Base-by-base conservation (phyloP, 768 basidiomycete species). In the Rhizopogon vesiculosus region DNA sequence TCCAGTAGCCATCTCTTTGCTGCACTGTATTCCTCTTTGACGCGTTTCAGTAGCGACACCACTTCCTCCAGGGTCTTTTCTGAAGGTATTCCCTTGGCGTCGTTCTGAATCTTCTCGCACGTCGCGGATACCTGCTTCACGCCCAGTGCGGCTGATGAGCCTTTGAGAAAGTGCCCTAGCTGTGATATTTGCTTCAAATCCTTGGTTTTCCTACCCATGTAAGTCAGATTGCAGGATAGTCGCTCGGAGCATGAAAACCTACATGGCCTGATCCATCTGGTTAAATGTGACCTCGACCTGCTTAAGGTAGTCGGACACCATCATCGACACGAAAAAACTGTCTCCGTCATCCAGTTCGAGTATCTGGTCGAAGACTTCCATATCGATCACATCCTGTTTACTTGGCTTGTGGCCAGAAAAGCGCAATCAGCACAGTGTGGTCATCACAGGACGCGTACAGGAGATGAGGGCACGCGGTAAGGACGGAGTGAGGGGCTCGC, bases 151-250 rank as follows among this genome's bases (percentile, higher is more conserved):
- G 95, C 95, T 12, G 94, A 96, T 2, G 95, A 98, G 45, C 96
- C 96, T 72, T 98, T 99, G 66, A 98, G 84, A 74, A 91, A 99
- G 72, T 99, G 96, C 0, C 95, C 97, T 9, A 89, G 78, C 16
- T 75, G 72, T 2, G 90, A 87, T 16, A 99, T 82, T 54, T 80
- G 67, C 9, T 64, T 61, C 9, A 96, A 80, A 61, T 94, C 80
- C 59, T 84, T 79, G 22, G 63, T 69, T 40, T 63, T 63, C 58
- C 90, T 92, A 68, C 48, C 18, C 59, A 60, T 46, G 55, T 60
- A 56, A 56, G 44, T 60, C 45, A 51, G 48, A 13, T 29, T 54
- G 42, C 59, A 55, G 16, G 54, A 53, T 8, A 44, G 22, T 18
- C 10, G 12, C 45, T 43, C 45, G 28, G 46, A 49, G 51, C n/a